phyloP scores from a whole-genome alignment of 2,329 filamentous ascomycete species.

The Xylaria polymorpha region DNA sequence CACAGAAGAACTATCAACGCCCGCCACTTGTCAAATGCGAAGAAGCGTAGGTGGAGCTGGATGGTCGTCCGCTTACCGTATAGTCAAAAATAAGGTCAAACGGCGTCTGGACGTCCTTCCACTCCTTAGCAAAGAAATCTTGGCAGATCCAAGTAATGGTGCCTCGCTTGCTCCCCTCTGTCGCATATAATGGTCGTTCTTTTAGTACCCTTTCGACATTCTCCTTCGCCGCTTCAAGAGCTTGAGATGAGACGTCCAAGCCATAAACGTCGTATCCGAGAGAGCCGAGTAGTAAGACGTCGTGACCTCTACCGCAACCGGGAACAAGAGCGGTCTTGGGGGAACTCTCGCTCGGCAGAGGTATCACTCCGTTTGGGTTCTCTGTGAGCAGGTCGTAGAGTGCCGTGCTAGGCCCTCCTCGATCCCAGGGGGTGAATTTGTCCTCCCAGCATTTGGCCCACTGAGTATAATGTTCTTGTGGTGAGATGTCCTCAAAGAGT shows the following conservation, averaged over 20 bases:
- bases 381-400: constrained; percentile 64
- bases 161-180: constrained; percentile 58
- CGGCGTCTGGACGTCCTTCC: constrained; percentile 56
- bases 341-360: constrained; percentile 15
- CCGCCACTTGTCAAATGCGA: constrained; percentile 7
- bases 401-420: constrained; percentile 63
- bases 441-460: constrained; percentile 64
- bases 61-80: constrained; percentile 57
- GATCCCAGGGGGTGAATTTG: constrained; percentile 66
- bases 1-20: constrained; percentile 67
- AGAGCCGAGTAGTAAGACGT: constrained; percentile 78
- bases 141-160: constrained; percentile 66
- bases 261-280: constrained; percentile 83
- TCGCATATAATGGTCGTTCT: constrained; percentile 52
- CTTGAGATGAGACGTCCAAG: constrained; percentile 71
- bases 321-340: constrained; percentile 75
- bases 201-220: constrained; percentile 56
- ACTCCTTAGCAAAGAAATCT: constrained; percentile 75
- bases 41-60: constrained; percentile 3
- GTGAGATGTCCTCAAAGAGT: constrained; percentile 51
- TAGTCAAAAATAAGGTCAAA: constrained; percentile 77
- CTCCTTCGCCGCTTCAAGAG: constrained; percentile 59
- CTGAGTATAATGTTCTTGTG: constrained; percentile 51
- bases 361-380: constrained; percentile 57
- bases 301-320: constrained; percentile 85